Conservation (phyloP, 345 rosid species). For the Turnera subulata region DNA sequence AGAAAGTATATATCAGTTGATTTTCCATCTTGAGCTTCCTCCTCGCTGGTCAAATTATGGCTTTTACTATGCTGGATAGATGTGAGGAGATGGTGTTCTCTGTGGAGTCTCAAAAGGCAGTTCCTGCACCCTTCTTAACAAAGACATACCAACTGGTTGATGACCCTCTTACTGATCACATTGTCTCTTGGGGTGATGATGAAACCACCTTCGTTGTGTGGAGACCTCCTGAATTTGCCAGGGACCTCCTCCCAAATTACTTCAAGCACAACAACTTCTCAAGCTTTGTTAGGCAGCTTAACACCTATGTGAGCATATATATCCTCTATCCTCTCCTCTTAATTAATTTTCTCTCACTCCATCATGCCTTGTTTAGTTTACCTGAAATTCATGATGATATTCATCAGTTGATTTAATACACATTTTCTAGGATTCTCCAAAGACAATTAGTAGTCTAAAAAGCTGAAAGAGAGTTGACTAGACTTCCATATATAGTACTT, state of each 20-base stretch:
- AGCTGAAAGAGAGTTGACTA: too few relatives aligned
- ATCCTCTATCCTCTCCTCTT: too few relatives aligned
- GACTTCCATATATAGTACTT: too few relatives aligned
- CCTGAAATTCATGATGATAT: not conserved
- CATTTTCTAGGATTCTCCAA: too few relatives aligned
- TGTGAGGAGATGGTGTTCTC: constrained; percentile 26
- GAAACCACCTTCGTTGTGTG: constrained; percentile 52
- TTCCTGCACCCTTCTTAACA: constrained; percentile 54
- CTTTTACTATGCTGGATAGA: constrained; percentile 12
- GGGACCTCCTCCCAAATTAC: constrained; percentile 31
- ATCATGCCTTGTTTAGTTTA: not conserved
- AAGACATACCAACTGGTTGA: constrained; percentile 61
- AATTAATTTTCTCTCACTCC: not conserved
- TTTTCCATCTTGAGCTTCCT: not conserved
- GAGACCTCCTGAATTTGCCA: constrained; percentile 57
- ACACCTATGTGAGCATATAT: constrained; percentile 21
- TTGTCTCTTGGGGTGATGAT: constrained; percentile 59
- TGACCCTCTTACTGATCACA: constrained; percentile 50
- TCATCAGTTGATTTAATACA: too few relatives aligned
- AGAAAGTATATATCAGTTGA: not conserved
- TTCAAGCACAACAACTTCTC: constrained; percentile 30
- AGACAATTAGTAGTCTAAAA: too few relatives aligned
- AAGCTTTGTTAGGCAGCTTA: constrained; percentile 22
- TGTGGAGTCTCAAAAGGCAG: constrained; percentile 35
- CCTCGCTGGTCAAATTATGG: constrained; percentile 9